These are phyloP conservation scores for Poronia punctata DNA, from an alignment of 495 filamentous ascomycete genomes.

Conservation along the genomic window DNA sequence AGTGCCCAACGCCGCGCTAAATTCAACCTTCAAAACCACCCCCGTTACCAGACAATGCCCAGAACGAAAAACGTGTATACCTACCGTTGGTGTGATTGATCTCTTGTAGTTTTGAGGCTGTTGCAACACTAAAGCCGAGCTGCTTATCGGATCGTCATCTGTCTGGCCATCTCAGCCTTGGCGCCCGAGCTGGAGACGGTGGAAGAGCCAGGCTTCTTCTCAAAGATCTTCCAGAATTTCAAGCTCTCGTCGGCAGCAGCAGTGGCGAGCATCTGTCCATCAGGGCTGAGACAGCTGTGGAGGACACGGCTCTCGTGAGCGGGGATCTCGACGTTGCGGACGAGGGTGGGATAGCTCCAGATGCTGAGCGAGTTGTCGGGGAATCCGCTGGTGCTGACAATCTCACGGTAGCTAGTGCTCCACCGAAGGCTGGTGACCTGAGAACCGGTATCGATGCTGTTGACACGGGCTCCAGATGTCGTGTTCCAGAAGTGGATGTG, in stretches of 20 bases:
- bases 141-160: slow-evolving; percentile 90
- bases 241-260: slow-evolving; percentile 92
- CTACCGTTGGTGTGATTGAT: slow-evolving; percentile 35
- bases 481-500: slow-evolving; percentile 99
- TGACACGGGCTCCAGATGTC: slow-evolving; percentile 91
- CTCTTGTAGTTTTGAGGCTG: slow-evolving; percentile 19
- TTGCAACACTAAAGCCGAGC: slow-evolving; percentile 6
- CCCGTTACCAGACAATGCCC: slow-evolving; percentile 30
- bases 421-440: slow-evolving; percentile 94
- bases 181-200: slow-evolving; percentile 53
- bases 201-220: slow-evolving; percentile 81
- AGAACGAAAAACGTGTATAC: slow-evolving; percentile 38
- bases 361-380: slow-evolving; percentile 98
- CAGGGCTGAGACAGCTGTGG: slow-evolving; percentile 89
- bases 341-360: slow-evolving; percentile 95
- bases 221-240: slow-evolving; percentile 99
- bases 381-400: slow-evolving; percentile 93
- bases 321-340: slow-evolving; percentile 96
- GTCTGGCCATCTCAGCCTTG: slow-evolving; percentile 74
- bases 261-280: slow-evolving; percentile 95
- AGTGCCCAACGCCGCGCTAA: slow-evolving; percentile 40
- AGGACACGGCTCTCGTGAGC: slow-evolving; percentile 97
- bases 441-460: slow-evolving; percentile 96
- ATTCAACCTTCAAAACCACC: slow-evolving; percentile 31
- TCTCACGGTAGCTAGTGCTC: slow-evolving; percentile 95